Base-by-base conservation (phyloP, 148 eudicot species). In the Mesembryanthemum crystallinum region DNA sequence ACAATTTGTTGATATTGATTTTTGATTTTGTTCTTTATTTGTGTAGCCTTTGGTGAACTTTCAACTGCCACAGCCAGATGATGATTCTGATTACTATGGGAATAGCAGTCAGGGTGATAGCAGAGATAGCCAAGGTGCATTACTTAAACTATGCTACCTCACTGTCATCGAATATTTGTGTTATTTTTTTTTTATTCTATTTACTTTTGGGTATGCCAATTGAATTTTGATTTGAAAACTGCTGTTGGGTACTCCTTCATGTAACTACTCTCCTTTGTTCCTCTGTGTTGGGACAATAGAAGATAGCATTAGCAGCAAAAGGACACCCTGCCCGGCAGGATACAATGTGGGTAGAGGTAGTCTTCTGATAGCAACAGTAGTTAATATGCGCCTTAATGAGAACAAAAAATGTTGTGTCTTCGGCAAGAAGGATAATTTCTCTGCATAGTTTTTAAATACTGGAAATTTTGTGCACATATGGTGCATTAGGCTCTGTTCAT, bases 41-140 rank as follows among this genome's bases (percentile, higher is more conserved):
- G 69, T 85, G 86, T 86, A 94, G 98, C 82, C 98, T 71, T 86
- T 94, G 97, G 87, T 88, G 92, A 94, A 90, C 76, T 94, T 90
- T 81, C 90, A 79, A 82, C 73, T 94, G 81, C 98, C 98, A 59
- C 87, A 79, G 35, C 88, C 88, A 73, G 96, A 85, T 71, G 93
- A 94, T 54, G 97, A 86, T 82, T 90, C 86, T 76, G 97, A 92
- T 85, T 86, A 85, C 87, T 84, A 87, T 80, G 93, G 89, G 69
- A 86, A 82, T 86, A 92, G 97, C 82, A 94, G 98, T 81, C 93
- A 90, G 82, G 97, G 89, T 80, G 97, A 94, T 83, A 94, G 96
- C 88, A 86, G 92, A 88, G 95, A 89, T 83, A 86, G 83, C 86
- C 92, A 71, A 87, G 88, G 90, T 87, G 80, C 81, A 42, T 76